A percentile compares a stretch with the other conserved stretches of the same genome.
These are phyloP conservation scores for Phytopythium helicoides DNA, from an alignment of 352 stramenopile species.

Conservation along the genomic window DNA sequence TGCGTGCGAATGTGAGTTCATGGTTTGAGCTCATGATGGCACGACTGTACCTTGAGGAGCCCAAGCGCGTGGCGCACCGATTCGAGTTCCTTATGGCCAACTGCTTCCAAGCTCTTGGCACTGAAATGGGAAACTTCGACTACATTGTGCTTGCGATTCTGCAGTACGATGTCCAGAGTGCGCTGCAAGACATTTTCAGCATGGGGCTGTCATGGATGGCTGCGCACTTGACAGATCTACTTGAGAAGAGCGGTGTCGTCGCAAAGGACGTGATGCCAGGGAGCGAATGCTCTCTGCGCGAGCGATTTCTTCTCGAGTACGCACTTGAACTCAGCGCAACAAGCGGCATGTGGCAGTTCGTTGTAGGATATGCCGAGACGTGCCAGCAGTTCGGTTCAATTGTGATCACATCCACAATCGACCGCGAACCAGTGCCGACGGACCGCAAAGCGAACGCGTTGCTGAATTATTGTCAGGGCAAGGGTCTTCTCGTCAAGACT, in stretches of 20 bases:
- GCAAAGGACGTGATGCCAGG: slow-evolving; percentile 39
- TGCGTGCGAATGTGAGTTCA: slow-evolving; percentile 35
- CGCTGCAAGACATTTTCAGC: slow-evolving; percentile 59
- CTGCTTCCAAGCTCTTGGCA: slow-evolving; percentile 50
- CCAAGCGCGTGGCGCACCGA: slow-evolving; percentile 68
- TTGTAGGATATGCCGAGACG: slow-evolving; percentile 56
- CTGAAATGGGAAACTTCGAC: slow-evolving; percentile 75
- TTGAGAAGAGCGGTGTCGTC: slow-evolving; percentile 55
- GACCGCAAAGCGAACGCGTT: slow-evolving; percentile 65
- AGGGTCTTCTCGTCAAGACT: slow-evolving; percentile 30
- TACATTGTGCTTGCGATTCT: slow-evolving; percentile 79
- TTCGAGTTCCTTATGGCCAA: slow-evolving; percentile 82
- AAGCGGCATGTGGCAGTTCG: slow-evolving; percentile 66
- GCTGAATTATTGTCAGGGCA: slow-evolving; percentile 50
- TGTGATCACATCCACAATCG: slow-evolving; percentile 38
- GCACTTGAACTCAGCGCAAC: slow-evolving; percentile 59
- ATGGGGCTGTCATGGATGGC: slow-evolving; percentile 79
- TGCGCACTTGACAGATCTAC: slow-evolving; percentile 58
- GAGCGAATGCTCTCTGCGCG: slow-evolving; percentile 44
- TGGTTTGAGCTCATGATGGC: slow-evolving; percentile 87
- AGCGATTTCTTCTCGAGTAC: slow-evolving; percentile 69
- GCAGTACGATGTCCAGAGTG: slow-evolving; percentile 69
- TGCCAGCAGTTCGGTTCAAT: slow-evolving; percentile 51
- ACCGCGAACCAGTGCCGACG: slow-evolving; percentile 42
- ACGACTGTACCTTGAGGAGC: slow-evolving; percentile 67